These are phyloP conservation scores for Thuidium tamariscinum DNA, from an alignment of 225 moss, liverwort and hornwort genomes.

Conservation along the genomic window DNA sequence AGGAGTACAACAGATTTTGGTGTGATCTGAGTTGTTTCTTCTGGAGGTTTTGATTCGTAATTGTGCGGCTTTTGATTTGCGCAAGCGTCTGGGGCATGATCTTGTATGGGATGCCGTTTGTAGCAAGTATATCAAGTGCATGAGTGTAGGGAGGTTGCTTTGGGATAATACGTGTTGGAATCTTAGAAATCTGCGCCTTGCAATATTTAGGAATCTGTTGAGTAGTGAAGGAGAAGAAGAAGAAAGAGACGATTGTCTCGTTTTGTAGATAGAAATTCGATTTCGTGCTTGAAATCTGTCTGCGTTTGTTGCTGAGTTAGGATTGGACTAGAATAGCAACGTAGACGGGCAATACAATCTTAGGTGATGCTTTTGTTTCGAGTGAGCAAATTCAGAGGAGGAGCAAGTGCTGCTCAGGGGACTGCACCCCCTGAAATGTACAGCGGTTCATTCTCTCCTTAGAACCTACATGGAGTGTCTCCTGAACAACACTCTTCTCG, in stretches of 20 bases:
- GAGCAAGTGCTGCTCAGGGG: not conserved
- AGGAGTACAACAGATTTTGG: not conserved
- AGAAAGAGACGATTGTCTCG: not conserved
- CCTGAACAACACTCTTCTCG: not conserved
- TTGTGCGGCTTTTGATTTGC: not conserved
- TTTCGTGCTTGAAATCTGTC: not conserved
- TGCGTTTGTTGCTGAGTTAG: not conserved
- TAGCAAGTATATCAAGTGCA: not conserved
- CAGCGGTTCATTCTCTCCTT: not conserved
- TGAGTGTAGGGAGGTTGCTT: not conserved
- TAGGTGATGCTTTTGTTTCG: not conserved
- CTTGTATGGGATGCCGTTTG: not conserved
- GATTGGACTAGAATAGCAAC: not conserved
- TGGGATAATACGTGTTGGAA: not conserved
- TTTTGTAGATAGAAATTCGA: not conserved
- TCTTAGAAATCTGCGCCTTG: not conserved
- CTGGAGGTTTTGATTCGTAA: not conserved
- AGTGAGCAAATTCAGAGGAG: not conserved
- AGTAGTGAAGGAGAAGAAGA: not conserved
- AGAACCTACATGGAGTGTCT: not conserved
- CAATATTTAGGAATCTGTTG: not conserved
- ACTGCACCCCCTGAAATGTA: not conserved
- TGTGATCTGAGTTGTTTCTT: not conserved
- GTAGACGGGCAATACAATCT: not conserved
- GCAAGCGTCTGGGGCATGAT: not conserved